Conservation (phyloP, 495 filamentous ascomycete species). For the Delitschia confertaspora region DNA sequence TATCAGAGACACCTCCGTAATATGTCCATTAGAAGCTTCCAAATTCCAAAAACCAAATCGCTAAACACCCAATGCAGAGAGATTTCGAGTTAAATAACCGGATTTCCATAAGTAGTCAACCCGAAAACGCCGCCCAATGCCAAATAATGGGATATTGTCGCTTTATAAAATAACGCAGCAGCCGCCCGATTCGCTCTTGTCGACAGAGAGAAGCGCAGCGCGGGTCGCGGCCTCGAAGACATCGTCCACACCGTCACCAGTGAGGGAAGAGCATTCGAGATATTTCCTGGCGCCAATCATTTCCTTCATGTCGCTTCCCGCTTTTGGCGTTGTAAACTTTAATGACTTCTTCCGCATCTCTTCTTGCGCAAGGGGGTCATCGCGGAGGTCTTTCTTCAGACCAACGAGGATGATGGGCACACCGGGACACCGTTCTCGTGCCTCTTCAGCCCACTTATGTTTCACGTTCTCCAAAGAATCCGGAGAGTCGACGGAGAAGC, state of each 20-base stretch:
- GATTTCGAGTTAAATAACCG: slow-evolving; percentile 5
- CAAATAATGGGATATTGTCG: background rate
- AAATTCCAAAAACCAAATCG: background rate
- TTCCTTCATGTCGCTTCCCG: slow-evolving; percentile 70
- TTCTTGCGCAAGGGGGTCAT: slow-evolving; percentile 86
- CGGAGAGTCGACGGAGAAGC: slow-evolving; percentile 88
- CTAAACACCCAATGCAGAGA: slow-evolving; percentile 4
- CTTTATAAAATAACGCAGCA: slow-evolving; percentile 90
- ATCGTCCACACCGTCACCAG: slow-evolving; percentile 97
- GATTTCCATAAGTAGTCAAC: slow-evolving; percentile 1
- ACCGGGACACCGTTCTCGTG: slow-evolving; percentile 82
- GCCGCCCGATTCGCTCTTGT: slow-evolving; percentile 69
- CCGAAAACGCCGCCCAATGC: slow-evolving; percentile 27
- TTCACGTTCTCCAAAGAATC: slow-evolving; percentile 98
- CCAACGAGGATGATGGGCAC: slow-evolving; percentile 96
- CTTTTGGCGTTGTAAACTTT: slow-evolving; percentile 69
- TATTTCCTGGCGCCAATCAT: slow-evolving; percentile 92
- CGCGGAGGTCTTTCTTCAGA: slow-evolving; percentile 94
- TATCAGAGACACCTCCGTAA: too few relatives aligned
- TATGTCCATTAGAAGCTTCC: slow-evolving; percentile 16
- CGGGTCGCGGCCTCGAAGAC: slow-evolving; percentile 97
- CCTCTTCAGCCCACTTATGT: slow-evolving; percentile 98
- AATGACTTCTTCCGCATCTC: slow-evolving; percentile 95
- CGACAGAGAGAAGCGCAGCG: slow-evolving; percentile 85
- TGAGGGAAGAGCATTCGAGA: slow-evolving; percentile 91